Percentiles rank a stretch among this genome's conserved stretches.
phyloP scores from a whole-genome alignment of 1,139 yeast species.

The Pichia sp. region DNA sequence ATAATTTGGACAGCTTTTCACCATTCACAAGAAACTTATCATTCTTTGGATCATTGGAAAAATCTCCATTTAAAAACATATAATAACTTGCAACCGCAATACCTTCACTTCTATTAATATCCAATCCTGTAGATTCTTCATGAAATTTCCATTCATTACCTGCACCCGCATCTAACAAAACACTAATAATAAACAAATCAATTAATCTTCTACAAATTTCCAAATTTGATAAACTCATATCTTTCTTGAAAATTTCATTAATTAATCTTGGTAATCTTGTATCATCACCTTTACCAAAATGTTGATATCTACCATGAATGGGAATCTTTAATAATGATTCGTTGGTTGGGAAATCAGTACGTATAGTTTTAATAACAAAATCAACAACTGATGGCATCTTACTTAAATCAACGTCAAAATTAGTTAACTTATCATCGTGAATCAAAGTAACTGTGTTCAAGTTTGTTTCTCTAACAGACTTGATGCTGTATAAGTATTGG shows the following conservation, averaged over 20 bases:
- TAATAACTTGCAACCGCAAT: conserved; percentile 51
- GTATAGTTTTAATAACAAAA: conserved; percentile 37
- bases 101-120: conserved; percentile 47
- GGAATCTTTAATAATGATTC: conserved; percentile 36
- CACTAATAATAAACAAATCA: conserved; percentile 52
- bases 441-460: conserved; percentile 36
- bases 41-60: conserved; percentile 29
- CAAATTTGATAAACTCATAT: conserved; percentile 24
- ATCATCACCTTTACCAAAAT: conserved; percentile 43
- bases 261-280: conserved; percentile 39
- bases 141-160: conserved; percentile 49
- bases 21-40: conserved; percentile 41
- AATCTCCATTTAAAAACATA: conserved; percentile 44
- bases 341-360: conserved; percentile 23
- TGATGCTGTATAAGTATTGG: conserved; percentile 37
- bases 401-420: conserved; percentile 40
- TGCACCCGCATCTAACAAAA: conserved; percentile 58
- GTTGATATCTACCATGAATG: conserved; percentile 61
- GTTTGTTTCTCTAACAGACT: conserved; percentile 48
- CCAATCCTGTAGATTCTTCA: conserved; percentile 23
- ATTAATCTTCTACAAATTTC: conserved; percentile 43
- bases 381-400: conserved; percentile 37
- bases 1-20: conserved; percentile 30
- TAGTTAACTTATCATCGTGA: conserved; percentile 31
- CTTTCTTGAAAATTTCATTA: conserved; percentile 20